A percentile compares a stretch with the other conserved stretches of the same genome.
Evolutionary conservation across 805 yeast genomes (phyloP).

Genomic region (Candida boleticola): DNA sequence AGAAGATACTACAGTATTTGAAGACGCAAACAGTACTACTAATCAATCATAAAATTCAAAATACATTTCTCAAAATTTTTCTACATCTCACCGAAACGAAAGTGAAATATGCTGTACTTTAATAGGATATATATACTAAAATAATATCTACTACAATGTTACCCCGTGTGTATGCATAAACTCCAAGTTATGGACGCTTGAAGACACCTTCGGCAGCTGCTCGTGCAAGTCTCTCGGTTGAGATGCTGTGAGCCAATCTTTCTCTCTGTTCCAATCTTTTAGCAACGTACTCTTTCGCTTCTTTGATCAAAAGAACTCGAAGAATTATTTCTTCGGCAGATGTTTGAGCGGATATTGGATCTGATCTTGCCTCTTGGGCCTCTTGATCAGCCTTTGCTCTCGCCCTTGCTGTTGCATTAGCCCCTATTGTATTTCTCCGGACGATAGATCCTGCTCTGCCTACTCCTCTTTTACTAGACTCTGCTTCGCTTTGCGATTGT

Average conservation of each 20-base stretch:
- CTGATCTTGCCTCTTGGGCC: constrained; percentile 41
- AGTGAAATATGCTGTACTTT: constrained; percentile 1
- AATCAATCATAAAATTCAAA: constrained; percentile 2
- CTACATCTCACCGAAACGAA: too few species aligned
- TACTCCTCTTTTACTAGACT: constrained; percentile 7
- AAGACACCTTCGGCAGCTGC: constrained; percentile 45
- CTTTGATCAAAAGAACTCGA: constrained; percentile 67
- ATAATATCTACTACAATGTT: too few species aligned
- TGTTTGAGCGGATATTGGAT: constrained; percentile 40
- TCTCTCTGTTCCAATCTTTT: constrained; percentile 62
- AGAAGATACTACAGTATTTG: constrained; percentile 22
- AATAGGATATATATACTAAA: not conserved
- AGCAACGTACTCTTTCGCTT: constrained; percentile 57
- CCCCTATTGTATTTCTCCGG: constrained; percentile 65
- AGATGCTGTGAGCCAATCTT: constrained; percentile 50
- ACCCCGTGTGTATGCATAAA: too few species aligned
- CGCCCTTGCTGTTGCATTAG: constrained; percentile 62
- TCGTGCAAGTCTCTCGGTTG: constrained; percentile 50
- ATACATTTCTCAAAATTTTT: too few species aligned
- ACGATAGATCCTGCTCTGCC: constrained; percentile 51
- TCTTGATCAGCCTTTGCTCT: constrained; percentile 47
- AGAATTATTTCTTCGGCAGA: constrained; percentile 66
- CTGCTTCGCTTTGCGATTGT: not conserved
- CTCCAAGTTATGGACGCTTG: constrained; percentile 2
- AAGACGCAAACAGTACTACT: constrained; percentile 11